These are phyloP conservation scores for Veloboletus limbatus DNA, from an alignment of 1,284 basidiomycete species.

Conservation along the genomic window DNA sequence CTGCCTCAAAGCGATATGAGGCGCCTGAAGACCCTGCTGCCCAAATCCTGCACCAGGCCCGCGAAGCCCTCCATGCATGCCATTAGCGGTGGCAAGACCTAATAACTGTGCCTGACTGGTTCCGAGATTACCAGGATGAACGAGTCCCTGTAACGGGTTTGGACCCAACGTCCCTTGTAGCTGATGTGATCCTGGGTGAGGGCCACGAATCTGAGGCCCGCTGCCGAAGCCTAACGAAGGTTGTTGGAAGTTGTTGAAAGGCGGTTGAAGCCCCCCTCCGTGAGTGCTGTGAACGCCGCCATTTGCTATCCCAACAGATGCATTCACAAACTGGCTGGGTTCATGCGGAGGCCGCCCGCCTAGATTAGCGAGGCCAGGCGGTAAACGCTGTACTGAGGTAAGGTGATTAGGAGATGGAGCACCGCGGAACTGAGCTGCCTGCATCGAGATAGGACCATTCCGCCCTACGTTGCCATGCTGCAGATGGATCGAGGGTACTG, in stretches of 20 bases:
- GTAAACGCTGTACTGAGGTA: conserved; percentile 57
- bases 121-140: conserved; percentile 54
- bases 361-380: conserved; percentile 79
- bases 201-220: conserved; percentile 50
- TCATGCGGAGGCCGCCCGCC: conserved; percentile 79
- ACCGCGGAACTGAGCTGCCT: conserved; percentile 64
- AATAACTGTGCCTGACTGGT: conserved; percentile 42
- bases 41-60: conserved; percentile 47
- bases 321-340: conserved; percentile 60
- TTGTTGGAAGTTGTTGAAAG: conserved; percentile 50
- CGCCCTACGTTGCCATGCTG: conserved; percentile 49
- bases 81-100: conserved; percentile 41
- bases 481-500: conserved; percentile 46
- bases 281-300: conserved; percentile 47
- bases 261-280: conserved; percentile 46
- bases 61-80: conserved; percentile 40
- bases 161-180: conserved; percentile 43
- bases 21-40: conserved; percentile 48
- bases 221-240: conserved; percentile 46
- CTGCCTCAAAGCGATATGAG: conserved; percentile 41
- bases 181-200: conserved; percentile 48
- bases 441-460: conserved; percentile 54
- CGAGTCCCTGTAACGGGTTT: conserved; percentile 43
- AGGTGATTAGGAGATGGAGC: conserved; percentile 61
- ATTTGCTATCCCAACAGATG: conserved; percentile 46